Evolutionary conservation across 1,284 basidiomycete genomes (phyloP).

Genomic region (Neolentinus lepideus): DNA sequence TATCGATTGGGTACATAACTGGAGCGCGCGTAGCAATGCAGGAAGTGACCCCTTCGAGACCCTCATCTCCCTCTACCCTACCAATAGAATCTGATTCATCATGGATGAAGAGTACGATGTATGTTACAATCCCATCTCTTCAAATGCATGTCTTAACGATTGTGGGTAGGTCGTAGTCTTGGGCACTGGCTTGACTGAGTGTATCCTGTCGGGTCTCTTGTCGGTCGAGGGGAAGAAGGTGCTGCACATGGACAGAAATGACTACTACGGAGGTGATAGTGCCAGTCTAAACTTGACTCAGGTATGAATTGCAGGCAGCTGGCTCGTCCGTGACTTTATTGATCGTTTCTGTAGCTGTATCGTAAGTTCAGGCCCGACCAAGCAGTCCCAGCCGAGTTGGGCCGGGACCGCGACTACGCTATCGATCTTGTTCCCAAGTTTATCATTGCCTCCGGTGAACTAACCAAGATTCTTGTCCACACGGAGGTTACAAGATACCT

Average conservation of each 20-base stretch:
- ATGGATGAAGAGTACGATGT: slow-evolving; percentile 94
- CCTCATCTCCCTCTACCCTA: background rate
- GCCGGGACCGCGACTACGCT: slow-evolving; percentile 92
- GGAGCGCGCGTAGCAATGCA: background rate
- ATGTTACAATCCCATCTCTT: slow-evolving; percentile 17
- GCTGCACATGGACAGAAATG: slow-evolving; percentile 98
- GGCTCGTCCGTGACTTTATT: slow-evolving; percentile 10
- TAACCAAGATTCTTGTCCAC: slow-evolving; percentile 98
- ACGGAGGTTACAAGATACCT: slow-evolving; percentile 99
- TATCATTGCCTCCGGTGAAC: slow-evolving; percentile 97
- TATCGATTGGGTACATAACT: background rate
- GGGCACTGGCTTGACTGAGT: slow-evolving; percentile 96
- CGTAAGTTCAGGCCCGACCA: slow-evolving; percentile 88
- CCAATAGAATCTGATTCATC: slow-evolving; percentile 15
- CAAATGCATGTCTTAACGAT: slow-evolving; percentile 12
- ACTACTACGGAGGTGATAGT: slow-evolving; percentile 98
- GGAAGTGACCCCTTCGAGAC: background rate
- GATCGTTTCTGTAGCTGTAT: slow-evolving; percentile 62
- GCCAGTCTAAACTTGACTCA: slow-evolving; percentile 97
- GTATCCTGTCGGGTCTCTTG: slow-evolving; percentile 93
- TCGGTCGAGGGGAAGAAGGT: slow-evolving; percentile 99
- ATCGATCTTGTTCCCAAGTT: slow-evolving; percentile 95
- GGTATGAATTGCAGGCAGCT: slow-evolving; percentile 37
- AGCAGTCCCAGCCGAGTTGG: slow-evolving; percentile 69
- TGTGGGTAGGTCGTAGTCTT: slow-evolving; percentile 80